Evolutionary conservation across 768 basidiomycete species (phyloP), one percentile per base, ranked within the genome.

Genomic region (Boletus subparvulus): DNA sequence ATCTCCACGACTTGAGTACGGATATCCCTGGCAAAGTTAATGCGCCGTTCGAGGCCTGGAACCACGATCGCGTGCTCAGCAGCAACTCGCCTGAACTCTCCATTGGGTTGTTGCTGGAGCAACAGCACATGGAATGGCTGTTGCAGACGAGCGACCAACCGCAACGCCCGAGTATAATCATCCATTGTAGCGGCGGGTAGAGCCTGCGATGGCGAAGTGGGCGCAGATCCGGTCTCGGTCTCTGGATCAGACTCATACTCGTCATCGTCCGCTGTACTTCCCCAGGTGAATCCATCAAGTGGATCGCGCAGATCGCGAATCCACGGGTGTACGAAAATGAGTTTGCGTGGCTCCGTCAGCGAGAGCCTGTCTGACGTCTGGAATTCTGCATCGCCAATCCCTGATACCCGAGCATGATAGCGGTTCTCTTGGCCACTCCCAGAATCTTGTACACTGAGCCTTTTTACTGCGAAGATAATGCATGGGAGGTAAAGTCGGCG

Each of bases 61-160:
- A 58, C 40, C 6, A 47, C 8, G 13, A 59, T 58, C 24, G 30
- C 50, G 12, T 43, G 39, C 17, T 58, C 50, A 16, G 49, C 30
- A 30, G 47, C 59, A 12, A 59, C 36, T 41, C 59, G 68, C 32
- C 63, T 73, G 71, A 60, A 40, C 13, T 42, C 21, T 2, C 39
- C 50, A 19, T 30, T 17, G 0, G 28, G 32, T 30, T 61, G 50
- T 28, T 56, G 53, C 21, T 36, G 35, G 28, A 61, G 50, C n/a
- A 50, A 50, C 26, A 50, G 26, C 36, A 7, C 19, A 17, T 21
- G 33, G 19, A 63, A 62, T 14, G 50, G 61, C 33, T 61, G 50
- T 37, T 37, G 47, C 12, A 61, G 30, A 39, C 44, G 51, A 19
- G 44, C 52, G n/a, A 62, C 2, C 2, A 62, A 14, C 21, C 50